These are phyloP conservation scores for Sedum album DNA, from an alignment of 164 flowering plant species.

Conservation along the genomic window DNA sequence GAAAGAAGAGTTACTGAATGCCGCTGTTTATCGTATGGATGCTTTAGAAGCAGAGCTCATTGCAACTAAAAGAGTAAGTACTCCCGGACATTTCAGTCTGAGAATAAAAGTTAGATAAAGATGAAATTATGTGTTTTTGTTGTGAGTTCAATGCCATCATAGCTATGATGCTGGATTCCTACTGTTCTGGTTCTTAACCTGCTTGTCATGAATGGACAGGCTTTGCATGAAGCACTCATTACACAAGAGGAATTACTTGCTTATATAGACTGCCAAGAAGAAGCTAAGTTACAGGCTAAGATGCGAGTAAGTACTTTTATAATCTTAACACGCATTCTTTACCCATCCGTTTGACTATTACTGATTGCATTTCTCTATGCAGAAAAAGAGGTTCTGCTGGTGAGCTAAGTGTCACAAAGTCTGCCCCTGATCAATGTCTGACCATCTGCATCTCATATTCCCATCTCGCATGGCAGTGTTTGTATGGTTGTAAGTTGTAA, in stretches of 20 bases:
- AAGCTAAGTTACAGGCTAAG: slow-evolving; percentile 56
- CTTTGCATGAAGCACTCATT: slow-evolving; percentile 78
- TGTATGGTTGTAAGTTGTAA: not conserved
- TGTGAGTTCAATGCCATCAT: too few species aligned
- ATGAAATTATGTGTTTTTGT: not conserved
- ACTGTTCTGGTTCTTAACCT: not conserved
- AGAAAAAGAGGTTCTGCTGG: slow-evolving; percentile 12
- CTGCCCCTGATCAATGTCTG: not conserved
- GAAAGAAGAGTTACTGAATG: slow-evolving; percentile 84
- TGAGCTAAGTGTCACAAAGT: not conserved
- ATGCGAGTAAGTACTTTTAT: not conserved
- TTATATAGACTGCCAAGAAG: slow-evolving; percentile 68
- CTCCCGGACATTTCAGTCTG: not conserved
- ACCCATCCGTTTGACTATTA: not conserved
- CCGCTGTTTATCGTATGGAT: slow-evolving; percentile 92
- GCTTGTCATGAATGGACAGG: slow-evolving; percentile 28
- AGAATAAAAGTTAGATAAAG: not conserved
- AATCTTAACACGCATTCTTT: not conserved
- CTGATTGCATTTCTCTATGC: not conserved
- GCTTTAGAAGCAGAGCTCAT: slow-evolving; percentile 89
- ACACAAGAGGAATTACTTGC: slow-evolving; percentile 90
- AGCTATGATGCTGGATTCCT: too few species aligned
- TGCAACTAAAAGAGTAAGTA: slow-evolving; percentile 72
- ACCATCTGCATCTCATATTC: not conserved
- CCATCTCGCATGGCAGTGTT: not conserved